phyloP scores from a whole-genome alignment of 805 yeast species.

The Candida berthetii region DNA sequence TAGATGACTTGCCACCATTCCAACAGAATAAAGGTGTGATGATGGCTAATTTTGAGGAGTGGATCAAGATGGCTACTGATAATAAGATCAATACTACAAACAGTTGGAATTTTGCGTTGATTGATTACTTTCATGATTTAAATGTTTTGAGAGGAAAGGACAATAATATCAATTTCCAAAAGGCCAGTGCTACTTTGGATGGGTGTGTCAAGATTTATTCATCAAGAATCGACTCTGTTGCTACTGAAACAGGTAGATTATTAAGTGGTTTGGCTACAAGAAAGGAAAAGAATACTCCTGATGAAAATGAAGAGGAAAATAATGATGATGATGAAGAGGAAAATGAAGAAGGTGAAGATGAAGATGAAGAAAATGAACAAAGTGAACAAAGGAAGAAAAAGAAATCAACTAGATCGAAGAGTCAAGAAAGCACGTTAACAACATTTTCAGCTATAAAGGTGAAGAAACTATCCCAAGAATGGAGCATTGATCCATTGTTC shows the following conservation, averaged over 20 bases:
- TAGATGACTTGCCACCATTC: constrained; percentile 16
- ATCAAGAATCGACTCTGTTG: constrained; percentile 87
- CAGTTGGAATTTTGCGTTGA: constrained; percentile 87
- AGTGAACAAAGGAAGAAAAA: constrained; percentile 21
- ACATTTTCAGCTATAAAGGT: constrained; percentile 43
- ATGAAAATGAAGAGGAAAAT: constrained; percentile 13
- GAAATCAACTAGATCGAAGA: constrained; percentile 20
- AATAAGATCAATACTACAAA: constrained; percentile 80
- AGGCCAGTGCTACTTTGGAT: constrained; percentile 86
- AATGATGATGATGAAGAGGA: constrained; percentile 16
- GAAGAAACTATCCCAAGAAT: constrained; percentile 56
- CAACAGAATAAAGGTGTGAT: constrained; percentile 29
- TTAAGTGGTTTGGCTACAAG: constrained; percentile 65
- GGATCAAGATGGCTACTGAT: constrained; percentile 80
- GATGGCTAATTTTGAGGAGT: constrained; percentile 61
- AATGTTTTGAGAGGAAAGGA: constrained; percentile 70
- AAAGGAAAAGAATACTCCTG: constrained; percentile 14
- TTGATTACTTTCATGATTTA: constrained; percentile 86
- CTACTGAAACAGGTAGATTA: constrained; percentile 81
- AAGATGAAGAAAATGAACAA: constrained; percentile 18
- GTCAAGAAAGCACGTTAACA: constrained; percentile 40
- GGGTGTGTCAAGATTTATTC: constrained; percentile 93
- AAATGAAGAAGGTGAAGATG: constrained; percentile 13
- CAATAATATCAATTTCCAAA: constrained; percentile 75
- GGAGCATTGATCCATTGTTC: constrained; percentile 67